phyloP scores from a whole-genome alignment of 2,329 filamentous ascomycete genomes.

The Fusarium sp. region DNA sequence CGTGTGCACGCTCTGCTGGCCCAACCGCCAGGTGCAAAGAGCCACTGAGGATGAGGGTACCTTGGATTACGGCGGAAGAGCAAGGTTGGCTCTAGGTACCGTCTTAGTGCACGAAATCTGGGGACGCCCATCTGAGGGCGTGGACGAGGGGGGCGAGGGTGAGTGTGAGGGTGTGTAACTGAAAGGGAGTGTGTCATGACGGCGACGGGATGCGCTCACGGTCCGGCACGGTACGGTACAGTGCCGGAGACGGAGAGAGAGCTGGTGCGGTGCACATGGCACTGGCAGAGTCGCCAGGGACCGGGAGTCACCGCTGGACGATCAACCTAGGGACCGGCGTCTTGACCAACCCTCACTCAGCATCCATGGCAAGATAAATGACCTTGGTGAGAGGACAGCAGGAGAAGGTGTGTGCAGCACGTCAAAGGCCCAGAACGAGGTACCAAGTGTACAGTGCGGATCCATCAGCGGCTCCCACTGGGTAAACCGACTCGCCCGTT shows the following conservation, averaged over 20 bases:
- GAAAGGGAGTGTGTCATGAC: background rate
- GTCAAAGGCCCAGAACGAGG: background rate
- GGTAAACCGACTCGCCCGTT: conserved; percentile 15
- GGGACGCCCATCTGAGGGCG: conserved; percentile 18
- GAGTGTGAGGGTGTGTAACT: background rate
- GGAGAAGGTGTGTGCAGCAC: background rate
- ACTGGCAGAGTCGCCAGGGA: conserved; percentile 5
- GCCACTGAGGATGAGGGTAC: conserved; percentile 5
- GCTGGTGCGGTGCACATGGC: conserved; percentile 15
- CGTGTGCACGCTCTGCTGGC: conserved; percentile 25
- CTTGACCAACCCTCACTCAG: background rate
- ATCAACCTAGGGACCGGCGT: background rate
- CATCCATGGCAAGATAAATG: background rate
- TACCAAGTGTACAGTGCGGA: conserved; percentile 16
- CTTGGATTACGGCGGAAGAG: conserved; percentile 5
- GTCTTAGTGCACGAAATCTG: conserved; percentile 5
- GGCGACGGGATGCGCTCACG: conserved; percentile 3
- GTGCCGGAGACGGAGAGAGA: conserved; percentile 6
- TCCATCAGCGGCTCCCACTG: conserved; percentile 22
- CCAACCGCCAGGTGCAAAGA: conserved; percentile 1
- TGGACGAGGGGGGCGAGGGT: background rate
- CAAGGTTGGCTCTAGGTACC: conserved; percentile 10
- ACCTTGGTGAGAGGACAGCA: background rate
- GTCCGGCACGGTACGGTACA: conserved; percentile 24
- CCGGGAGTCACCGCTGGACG: conserved; percentile 2